Evolutionary conservation across 805 yeast species (phyloP), one percentile per base, ranked within the genome.

Genomic region (Kodamaea fukazawae): DNA sequence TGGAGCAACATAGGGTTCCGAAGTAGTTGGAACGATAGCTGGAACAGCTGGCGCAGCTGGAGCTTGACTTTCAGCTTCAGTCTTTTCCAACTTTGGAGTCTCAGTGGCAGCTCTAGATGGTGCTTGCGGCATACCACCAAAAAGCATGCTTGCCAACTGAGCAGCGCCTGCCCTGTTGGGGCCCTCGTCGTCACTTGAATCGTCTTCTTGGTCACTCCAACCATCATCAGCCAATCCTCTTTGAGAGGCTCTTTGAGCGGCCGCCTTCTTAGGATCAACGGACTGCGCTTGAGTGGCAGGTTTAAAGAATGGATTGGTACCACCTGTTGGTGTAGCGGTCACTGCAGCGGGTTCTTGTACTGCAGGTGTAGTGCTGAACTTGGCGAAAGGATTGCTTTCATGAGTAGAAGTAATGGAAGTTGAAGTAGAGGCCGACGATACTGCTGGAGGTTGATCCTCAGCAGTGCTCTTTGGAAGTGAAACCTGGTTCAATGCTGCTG

Each of bases 231-330:
- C 62, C 30, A 65, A 51, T 3, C 82, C 82, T 59, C 90, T 71
- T 57, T 85, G 91, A 6, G 86, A 77, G 18, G 75, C 78, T 60
- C 93, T 71, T 59, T 84, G 90, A 2, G 81, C 83, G 41, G 79
- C 83, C 20, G 84, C 77, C 44, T 78, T 77, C 45, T 70, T 70
- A 1, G 76, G 64, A 53, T 82, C 86, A 47, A 80, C 63, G 2
- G 50, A 52, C 3, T 60, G 49, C 7, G 53, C 63, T 5, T 35
- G 37, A 4, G 44, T 23, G 7, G 47, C 42, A 6, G 78, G 75
- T 51, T 77, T 79, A 58, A 82, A 82, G 54, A 82, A 82, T 37
- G 87, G 86, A 45, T 75, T 75, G 36, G 73, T 70, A 34, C 46
- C 55, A 15, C 45, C 54, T 20, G 47, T 38, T 2, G 52, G 39